Percentiles rank a stretch among this genome's conserved stretches.
Conservation (phyloP, 2,329 filamentous ascomycete species). For the Trichoderma breve region DNA sequence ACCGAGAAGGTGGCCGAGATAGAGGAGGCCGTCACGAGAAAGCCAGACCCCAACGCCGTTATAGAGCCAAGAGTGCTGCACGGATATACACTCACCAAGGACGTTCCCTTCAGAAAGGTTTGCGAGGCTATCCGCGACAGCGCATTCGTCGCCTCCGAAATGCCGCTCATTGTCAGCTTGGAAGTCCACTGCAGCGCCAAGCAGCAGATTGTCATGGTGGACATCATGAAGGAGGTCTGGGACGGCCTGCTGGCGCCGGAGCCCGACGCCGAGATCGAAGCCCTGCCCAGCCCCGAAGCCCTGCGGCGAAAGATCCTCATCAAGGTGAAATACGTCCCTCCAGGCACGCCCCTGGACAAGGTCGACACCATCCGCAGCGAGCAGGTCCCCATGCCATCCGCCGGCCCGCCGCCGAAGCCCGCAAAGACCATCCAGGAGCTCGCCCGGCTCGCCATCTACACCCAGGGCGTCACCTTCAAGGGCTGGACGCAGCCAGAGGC, state of each 20-base stretch:
- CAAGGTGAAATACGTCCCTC: conserved; percentile 71
- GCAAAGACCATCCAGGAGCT: conserved; percentile 70
- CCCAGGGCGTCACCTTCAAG: conserved; percentile 78
- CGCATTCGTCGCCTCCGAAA: conserved; percentile 70
- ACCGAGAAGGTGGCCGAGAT: conserved; percentile 16
- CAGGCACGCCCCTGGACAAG: conserved; percentile 34
- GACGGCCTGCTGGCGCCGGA: conserved; percentile 64
- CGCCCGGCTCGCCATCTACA: conserved; percentile 77
- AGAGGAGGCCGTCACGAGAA: conserved; percentile 12
- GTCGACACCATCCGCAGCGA: conserved; percentile 36
- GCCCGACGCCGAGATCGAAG: conserved; percentile 44
- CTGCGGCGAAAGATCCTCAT: conserved; percentile 77
- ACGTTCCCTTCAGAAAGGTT: conserved; percentile 82
- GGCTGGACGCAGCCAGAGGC: conserved; percentile 70
- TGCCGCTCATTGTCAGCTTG: conserved; percentile 90
- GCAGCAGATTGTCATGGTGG: conserved; percentile 88
- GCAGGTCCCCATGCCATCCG: conserved; percentile 38
- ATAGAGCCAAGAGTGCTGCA: conserved; percentile 78
- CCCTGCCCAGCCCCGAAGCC: conserved; percentile 66
- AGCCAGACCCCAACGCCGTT: conserved; percentile 31
- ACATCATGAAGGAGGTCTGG: conserved; percentile 87
- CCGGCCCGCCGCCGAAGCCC: conserved; percentile 42
- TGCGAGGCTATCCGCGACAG: conserved; percentile 76
- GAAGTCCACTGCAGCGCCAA: conserved; percentile 81
- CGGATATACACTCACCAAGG: conserved; percentile 86